Percentiles rank a stretch among this genome's conserved stretches.
Conservation (phyloP, 2,329 filamentous ascomycete species). For the Exophiala lecanii-corni region DNA sequence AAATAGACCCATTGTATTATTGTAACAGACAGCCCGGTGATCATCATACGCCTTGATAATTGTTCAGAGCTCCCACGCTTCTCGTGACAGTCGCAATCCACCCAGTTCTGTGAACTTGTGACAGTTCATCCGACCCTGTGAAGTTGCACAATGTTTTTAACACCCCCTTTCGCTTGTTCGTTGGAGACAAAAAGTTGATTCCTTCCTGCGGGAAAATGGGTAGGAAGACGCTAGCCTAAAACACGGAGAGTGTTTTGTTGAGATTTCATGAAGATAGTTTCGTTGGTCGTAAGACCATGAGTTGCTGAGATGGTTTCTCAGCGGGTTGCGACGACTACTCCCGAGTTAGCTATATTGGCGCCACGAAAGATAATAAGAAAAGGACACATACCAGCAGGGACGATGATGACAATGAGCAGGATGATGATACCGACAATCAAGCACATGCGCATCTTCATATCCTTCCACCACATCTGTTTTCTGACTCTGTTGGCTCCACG, state of each 20-base stretch:
- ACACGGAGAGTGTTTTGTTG: not conserved
- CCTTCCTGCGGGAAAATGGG: not conserved
- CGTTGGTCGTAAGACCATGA: not conserved
- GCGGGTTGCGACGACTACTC: slow-evolving; percentile 25
- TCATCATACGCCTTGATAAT: slow-evolving; percentile 11
- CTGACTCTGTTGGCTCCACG: slow-evolving; percentile 93
- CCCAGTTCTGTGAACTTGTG: slow-evolving; percentile 10
- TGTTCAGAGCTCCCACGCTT: slow-evolving; percentile 10
- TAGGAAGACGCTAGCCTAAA: not conserved
- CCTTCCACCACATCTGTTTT: slow-evolving; percentile 99
- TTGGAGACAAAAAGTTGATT: not conserved
- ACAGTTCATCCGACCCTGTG: slow-evolving; percentile 12
- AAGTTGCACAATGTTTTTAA: slow-evolving; percentile 1
- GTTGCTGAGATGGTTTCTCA: slow-evolving; percentile 4
- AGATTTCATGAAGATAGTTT: not conserved
- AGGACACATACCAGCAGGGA: slow-evolving; percentile 70
- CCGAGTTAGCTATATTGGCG: not conserved
- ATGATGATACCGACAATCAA: slow-evolving; percentile 86
- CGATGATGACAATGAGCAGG: slow-evolving; percentile 87
- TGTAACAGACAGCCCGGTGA: slow-evolving; percentile 19
- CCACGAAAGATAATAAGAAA: not conserved
- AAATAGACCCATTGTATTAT: no score
- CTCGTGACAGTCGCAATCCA: slow-evolving; percentile 10
- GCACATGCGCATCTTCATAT: slow-evolving; percentile 99
- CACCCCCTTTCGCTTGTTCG: not conserved